phyloP scores from a whole-genome alignment of 768 basidiomycete species.

The Clavulina sp. region DNA sequence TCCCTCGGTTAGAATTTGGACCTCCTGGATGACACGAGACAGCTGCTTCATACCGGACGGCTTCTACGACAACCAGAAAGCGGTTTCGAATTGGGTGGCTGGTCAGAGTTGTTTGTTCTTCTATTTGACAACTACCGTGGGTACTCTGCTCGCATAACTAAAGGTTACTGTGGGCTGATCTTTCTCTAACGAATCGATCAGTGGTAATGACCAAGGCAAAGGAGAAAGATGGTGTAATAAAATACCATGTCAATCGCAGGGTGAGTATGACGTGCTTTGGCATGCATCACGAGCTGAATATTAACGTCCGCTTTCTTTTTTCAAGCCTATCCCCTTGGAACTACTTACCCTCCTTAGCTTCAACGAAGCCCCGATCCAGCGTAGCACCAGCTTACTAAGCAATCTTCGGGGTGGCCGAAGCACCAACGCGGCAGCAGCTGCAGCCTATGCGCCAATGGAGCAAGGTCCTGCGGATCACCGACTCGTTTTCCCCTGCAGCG shows the following conservation, averaged over 20 bases:
- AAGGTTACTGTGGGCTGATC: background rate
- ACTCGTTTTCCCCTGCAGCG: constrained; percentile 69
- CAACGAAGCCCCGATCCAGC: constrained; percentile 59
- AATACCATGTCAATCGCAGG: constrained; percentile 64
- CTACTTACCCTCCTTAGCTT: constrained; percentile 74
- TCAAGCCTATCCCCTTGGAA: constrained; percentile 82
- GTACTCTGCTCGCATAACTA: constrained; percentile 17
- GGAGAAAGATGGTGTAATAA: constrained; percentile 54
- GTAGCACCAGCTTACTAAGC: constrained; percentile 54
- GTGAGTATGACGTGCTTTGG: constrained; percentile 31
- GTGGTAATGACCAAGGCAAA: constrained; percentile 82
- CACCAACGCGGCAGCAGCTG: constrained; percentile 15
- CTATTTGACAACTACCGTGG: constrained; percentile 90
- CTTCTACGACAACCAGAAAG: constrained; percentile 76
- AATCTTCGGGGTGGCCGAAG: constrained; percentile 32
- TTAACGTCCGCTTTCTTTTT: no score
- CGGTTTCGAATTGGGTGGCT: constrained; percentile 74
- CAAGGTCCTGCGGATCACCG: constrained; percentile 34
- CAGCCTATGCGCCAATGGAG: constrained; percentile 17
- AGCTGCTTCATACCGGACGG: constrained; percentile 68
- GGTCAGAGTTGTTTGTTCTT: constrained; percentile 78
- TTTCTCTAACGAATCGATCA: constrained; percentile 15
- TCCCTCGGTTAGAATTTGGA: constrained; percentile 54
- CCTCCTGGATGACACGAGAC: constrained; percentile 62
- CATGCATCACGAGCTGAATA: background rate